These are phyloP conservation scores for Penstemon barbatus DNA, from an alignment of 257 asterid genomes.

Conservation along the genomic window DNA sequence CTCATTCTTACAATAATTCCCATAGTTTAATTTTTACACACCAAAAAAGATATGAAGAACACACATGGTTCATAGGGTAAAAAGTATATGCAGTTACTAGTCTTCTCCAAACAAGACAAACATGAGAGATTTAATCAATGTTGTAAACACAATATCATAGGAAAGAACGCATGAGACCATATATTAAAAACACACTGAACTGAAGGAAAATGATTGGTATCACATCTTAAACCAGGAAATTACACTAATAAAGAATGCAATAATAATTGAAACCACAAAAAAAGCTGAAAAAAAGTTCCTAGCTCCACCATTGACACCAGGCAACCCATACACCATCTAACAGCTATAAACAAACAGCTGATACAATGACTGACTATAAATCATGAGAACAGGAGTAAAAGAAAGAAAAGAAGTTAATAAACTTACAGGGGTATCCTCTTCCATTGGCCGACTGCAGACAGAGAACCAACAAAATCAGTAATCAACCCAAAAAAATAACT, in stretches of 20 bases:
- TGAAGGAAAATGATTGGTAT: too few species aligned
- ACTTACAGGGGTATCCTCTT: conserved; percentile 74
- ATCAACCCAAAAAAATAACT: conserved; percentile 10
- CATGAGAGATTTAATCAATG: conserved; percentile 4
- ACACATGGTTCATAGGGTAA: background rate
- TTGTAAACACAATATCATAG: background rate
- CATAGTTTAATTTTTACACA: background rate
- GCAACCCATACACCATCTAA: too few species aligned
- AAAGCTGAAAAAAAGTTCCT: too few species aligned
- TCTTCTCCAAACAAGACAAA: background rate
- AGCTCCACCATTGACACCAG: too few species aligned
- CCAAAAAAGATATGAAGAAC: background rate
- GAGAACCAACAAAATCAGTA: conserved; percentile 30
- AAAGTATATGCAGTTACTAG: background rate
- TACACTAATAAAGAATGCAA: too few species aligned
- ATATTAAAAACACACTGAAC: too few species aligned
- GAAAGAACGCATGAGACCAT: background rate
- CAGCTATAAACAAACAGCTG: too few species aligned
- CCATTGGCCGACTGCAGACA: conserved; percentile 70
- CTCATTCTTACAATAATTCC: background rate
- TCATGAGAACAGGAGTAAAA: background rate
- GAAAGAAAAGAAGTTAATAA: conserved; percentile 10
- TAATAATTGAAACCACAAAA: too few species aligned
- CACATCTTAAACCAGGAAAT: too few species aligned
- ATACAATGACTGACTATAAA: background rate